Evolutionary conservation across 306 rosid species (phyloP).

Genomic region (Begonia loranthoides): DNA sequence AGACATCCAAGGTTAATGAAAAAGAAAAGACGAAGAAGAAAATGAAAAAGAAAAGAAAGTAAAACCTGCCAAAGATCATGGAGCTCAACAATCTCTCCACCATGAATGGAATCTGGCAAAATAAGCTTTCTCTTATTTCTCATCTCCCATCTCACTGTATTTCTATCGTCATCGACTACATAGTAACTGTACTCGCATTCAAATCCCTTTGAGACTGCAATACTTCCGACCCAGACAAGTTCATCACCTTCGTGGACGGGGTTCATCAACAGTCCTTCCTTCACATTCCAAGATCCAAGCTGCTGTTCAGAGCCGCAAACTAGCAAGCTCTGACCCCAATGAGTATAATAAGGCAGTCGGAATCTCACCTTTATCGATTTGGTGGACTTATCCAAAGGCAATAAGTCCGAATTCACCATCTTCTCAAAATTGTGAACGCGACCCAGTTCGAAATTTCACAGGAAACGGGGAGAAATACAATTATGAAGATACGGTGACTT

Average conservation of each 20-base stretch:
- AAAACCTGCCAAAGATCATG: conserved; percentile 94
- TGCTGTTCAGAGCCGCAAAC: conserved; percentile 72
- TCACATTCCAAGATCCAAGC: conserved; percentile 87
- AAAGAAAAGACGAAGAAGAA: too few species aligned
- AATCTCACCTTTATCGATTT: conserved; percentile 64
- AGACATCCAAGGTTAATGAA: too few species aligned
- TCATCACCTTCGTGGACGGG: conserved; percentile 61
- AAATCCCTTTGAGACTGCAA: conserved; percentile 55
- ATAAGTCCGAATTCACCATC: conserved; percentile 57
- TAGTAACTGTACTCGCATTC: conserved; percentile 56
- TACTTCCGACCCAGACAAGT: conserved; percentile 70
- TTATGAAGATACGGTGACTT: too few species aligned
- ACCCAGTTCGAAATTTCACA: conserved; percentile 1
- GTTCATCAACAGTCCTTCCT: conserved; percentile 56
- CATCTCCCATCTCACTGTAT: conserved; percentile 58
- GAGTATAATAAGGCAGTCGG: conserved; percentile 64
- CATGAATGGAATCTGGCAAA: conserved; percentile 45
- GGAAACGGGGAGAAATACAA: too few species aligned
- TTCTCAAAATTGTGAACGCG: conserved; percentile 20
- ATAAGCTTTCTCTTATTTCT: conserved; percentile 54
- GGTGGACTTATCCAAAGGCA: conserved; percentile 28
- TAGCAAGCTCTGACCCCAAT: conserved; percentile 83
- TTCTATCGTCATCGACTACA: conserved; percentile 67
- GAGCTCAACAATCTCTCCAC: conserved; percentile 58
- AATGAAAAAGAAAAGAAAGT: conserved; percentile 12